phyloP scores from a whole-genome alignment of 768 basidiomycete genomes.

The Agaricus sinodeliciosus region DNA sequence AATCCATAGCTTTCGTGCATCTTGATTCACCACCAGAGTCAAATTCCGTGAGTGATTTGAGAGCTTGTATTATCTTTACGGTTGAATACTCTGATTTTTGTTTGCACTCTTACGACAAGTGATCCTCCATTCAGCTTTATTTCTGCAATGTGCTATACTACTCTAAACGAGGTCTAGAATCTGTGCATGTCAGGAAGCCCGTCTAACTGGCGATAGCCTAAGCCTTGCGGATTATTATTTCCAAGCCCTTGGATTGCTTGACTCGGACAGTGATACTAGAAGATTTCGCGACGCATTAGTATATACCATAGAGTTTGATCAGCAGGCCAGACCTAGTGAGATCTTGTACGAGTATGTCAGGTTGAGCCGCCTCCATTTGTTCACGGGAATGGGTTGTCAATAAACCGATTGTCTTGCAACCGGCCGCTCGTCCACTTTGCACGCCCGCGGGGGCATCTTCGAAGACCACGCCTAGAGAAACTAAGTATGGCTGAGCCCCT shows the following conservation, averaged over 20 bases:
- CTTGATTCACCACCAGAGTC: no score
- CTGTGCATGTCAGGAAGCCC: neutral
- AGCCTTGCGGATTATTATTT: constrained; percentile 9
- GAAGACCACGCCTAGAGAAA: constrained; percentile 63
- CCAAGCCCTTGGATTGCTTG: constrained; percentile 10
- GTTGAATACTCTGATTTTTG: no score
- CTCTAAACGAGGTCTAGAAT: neutral
- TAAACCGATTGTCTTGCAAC: constrained; percentile 78
- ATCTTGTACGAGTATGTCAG: constrained; percentile 68
- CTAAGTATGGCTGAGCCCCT: neutral
- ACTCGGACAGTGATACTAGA: constrained; percentile 9
- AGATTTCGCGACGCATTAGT: neutral
- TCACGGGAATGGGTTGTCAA: constrained; percentile 74
- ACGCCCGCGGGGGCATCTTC: constrained; percentile 91
- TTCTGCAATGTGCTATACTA: neutral
- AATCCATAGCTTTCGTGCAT: neutral
- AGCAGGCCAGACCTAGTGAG: constrained; percentile 50
- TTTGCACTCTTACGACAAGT: no score
- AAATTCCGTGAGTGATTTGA: no score
- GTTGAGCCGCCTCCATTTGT: constrained; percentile 54
- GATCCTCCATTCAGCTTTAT: no score
- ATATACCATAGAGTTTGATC: neutral
- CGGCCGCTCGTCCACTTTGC: constrained; percentile 71
- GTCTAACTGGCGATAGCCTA: neutral
- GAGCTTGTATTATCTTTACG: no score